Base-by-base conservation (phyloP, 2,329 filamentous ascomycete genomes). In the Xylariaceae sp. region DNA sequence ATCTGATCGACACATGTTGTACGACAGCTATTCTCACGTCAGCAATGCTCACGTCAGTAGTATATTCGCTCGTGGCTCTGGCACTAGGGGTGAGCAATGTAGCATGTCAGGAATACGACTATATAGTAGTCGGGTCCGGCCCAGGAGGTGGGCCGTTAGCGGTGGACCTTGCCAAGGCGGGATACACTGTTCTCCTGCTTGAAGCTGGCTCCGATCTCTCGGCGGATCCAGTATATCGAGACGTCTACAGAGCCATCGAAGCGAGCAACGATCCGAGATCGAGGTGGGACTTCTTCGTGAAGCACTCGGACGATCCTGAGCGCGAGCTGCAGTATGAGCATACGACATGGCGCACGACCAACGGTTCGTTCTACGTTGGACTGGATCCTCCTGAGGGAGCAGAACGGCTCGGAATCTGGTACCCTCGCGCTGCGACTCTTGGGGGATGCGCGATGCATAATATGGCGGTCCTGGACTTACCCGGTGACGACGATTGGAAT, bases 271-370 rank as follows among this genome's bases (percentile, higher is more conserved):
- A 75, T 81, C 79, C 40, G 77, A 85, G 63, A 78, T 85, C 60
- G 70, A 74, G 26, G 40, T 87, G 85, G 84, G 81, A 87, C 71
- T 87, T 84, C 70, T 88, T 81, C 59, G 83, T 87, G 32, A 78
- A 78, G 45, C 84, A 87, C 67, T 87, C 85, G 56, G 74, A 78
- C 7, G 78, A 87, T 57, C 72, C 81, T 19, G 69, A 71, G n/a
- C 76, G 80, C 45, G 81, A 86, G 62, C 74, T 78, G 20, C 72
- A 75, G 44, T 83, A 87, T 66, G 79, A 73, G 63, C 86, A 87
- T 73, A 82, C 81, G 50, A 79, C 79, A 1, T 87, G 85, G 68
- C 68, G 76, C 7, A 80, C 79, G 1, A 71, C 77, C 0, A 71
- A 79, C 45, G 82, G 82, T 14, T 70, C 70, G 2, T 70, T 78